Base-by-base conservation (phyloP, 306 rosid species). In the Acacia crassicarpa region DNA sequence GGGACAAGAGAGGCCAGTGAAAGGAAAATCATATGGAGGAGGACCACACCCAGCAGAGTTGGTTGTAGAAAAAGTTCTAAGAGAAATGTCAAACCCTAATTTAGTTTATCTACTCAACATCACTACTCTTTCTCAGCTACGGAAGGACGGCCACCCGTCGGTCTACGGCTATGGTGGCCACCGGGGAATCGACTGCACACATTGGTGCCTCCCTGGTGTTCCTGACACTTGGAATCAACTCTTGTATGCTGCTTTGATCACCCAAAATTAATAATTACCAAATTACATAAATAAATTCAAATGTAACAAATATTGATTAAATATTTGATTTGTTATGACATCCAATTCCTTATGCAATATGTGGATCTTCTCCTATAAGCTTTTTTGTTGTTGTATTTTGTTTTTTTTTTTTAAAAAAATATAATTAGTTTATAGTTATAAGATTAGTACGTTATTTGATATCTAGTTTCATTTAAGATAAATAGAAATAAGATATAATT, bases 141-240 rank as follows among this genome's bases (percentile, higher is more conserved):
- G 98, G 38, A 89, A 85, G 83, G 98, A 94, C 81, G 97, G 89
- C 0, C 98, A 94, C 77, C 98, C 98, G 0, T 94, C 98, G 19
- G 78, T 88, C 22, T 94, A 85, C 46, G 97, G 97, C 59, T 45
- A 27, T 51, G 93, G 91, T 0, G 89, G 91, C 53, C 91, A 77
- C 12, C 63, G 63, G 30, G 27, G 13, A n/a, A n/a, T 56, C 13
- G 98, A 94, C 82, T 92, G 98, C 67, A 91, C 87, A 82, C 98
- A 93, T 51, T 93, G 98, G 98, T 91, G 98, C 71, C 85, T 91
- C 8, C 82, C 94, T 30, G 98, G 98, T 11, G 89, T 93, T 77
- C 97, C 98, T 27, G 98, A 93, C 63, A 84, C 90, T 27, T 93
- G 97, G 97, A 93, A 91, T 80, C 23, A 85, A 11, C 90, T 93